Evolutionary conservation across 1,139 yeast genomes (phyloP).

Genomic region (Suhomyces taliae): DNA sequence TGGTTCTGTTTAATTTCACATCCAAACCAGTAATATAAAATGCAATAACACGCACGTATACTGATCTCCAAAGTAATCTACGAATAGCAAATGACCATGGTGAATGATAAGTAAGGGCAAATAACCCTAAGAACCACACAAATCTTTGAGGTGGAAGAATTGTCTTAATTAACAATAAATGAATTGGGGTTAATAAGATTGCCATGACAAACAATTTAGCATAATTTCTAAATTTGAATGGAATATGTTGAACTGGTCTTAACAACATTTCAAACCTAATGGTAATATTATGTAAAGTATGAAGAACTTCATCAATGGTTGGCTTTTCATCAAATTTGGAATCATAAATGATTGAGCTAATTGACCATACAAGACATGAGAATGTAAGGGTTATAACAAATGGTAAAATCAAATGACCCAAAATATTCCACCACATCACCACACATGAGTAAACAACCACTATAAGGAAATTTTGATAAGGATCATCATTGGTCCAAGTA

Average conservation of each 20-base stretch:
- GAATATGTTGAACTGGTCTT: constrained; percentile 39
- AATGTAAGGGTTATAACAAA: constrained; percentile 33
- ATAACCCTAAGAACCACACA: constrained; percentile 39
- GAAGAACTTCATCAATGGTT: constrained; percentile 57
- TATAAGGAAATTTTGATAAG: constrained; percentile 47
- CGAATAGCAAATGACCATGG: constrained; percentile 54
- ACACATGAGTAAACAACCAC: constrained; percentile 40
- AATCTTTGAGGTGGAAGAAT: constrained; percentile 38
- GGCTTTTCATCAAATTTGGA: constrained; percentile 49
- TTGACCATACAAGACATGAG: constrained; percentile 47
- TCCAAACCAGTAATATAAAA: constrained; percentile 50
- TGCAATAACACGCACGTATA: constrained; percentile 42
- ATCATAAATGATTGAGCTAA: constrained; percentile 44
- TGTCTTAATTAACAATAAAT: constrained; percentile 36
- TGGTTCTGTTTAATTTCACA: constrained; percentile 26
- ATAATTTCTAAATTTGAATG: constrained; percentile 27
- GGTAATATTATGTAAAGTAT: constrained; percentile 50
- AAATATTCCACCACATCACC: constrained; percentile 46
- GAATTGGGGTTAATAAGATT: constrained; percentile 48
- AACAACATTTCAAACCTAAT: constrained; percentile 46
- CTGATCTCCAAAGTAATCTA: constrained; percentile 55
- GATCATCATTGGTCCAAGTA: constrained; percentile 59
- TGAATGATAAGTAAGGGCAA: constrained; percentile 50
- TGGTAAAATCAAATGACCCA: constrained; percentile 41
- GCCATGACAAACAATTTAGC: constrained; percentile 34